phyloP scores from a whole-genome alignment of 139 green algal species.

The Volvox reticuliferus region DNA sequence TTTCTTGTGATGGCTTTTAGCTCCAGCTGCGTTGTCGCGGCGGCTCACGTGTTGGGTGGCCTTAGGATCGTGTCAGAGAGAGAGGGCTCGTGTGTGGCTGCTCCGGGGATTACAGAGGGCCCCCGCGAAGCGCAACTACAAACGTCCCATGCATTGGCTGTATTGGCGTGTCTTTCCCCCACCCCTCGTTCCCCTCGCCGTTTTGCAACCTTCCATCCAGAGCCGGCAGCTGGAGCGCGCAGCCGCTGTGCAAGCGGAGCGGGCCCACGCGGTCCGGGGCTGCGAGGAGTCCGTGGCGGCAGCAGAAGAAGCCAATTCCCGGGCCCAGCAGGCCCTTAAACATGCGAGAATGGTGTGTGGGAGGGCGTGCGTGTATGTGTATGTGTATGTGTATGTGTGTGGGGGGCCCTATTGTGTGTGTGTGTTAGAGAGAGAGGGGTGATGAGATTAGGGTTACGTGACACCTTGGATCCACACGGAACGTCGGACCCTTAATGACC shows the following conservation, averaged over 20 bases:
- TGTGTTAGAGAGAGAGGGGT: no score
- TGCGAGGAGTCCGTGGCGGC: conserved; percentile 35
- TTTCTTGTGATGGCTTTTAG: no score
- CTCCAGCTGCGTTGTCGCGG: background rate
- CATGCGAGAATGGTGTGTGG: conserved; percentile 41
- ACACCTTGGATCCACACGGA: no score
- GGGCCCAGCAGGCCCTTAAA: conserved; percentile 46
- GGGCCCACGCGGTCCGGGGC: conserved; percentile 33
- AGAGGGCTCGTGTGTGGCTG: no score
- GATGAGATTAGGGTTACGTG: no score
- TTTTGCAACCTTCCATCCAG: background rate
- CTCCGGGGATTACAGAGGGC: no score
- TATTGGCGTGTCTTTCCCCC: background rate
- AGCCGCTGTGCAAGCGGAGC: background rate
- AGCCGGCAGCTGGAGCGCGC: background rate
- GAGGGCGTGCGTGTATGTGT: background rate
- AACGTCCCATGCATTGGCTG: no score
- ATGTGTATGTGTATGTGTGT: background rate
- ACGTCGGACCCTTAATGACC: no score
- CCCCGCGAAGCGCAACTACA: no score
- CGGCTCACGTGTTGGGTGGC: background rate
- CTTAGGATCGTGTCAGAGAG: no score
- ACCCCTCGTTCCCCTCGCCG: background rate
- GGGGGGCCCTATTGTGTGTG: no score
- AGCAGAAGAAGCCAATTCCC: conserved; percentile 34